Evolutionary conservation across 805 yeast genomes (phyloP), one percentile per base, ranked within the genome.

Genomic region (Wickerhamomyces queroliae): DNA sequence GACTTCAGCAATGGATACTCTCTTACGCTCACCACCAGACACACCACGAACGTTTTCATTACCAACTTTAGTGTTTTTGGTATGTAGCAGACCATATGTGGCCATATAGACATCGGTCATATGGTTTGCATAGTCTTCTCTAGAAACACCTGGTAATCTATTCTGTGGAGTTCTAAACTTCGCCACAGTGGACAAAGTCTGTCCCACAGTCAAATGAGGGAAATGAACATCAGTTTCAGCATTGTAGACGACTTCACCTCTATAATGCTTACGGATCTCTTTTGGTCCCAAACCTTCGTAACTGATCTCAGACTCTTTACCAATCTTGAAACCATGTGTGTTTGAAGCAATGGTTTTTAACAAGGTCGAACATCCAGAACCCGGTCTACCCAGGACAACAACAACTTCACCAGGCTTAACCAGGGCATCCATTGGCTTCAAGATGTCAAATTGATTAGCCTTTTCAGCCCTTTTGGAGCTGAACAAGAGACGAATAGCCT

Each of bases 281-380:
- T 57, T 38, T 22, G 72, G 74, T 3, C 72, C 47, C n/a, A 80
- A 54, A 10, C 85, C 84, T 49, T 71, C 75, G 56, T 74, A 80
- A 10, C 71, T 61, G 24, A 79, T 64, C 7, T 48, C 45, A 2
- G 83, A 68, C 24, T 67, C 70, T 30, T 58, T 42, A 28, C 66
- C 76, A 24, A 80, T 50, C 24, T 70, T 55, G 55, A 76, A 77
- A 44, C 86, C 86, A 52, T 75, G 73, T 7, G 83, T 76, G 39
- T 77, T 74, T 15, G 78, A 56, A 28, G 81, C 64, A 29, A 80
- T 65, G 5, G 83, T 72, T 50, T 80, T 80, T 50, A 81, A 63
- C 36, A 80, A 62, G 0, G 88, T 80, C 3, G 86, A 72, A 57
- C 88, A 81, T 47, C 89, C 88, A n/a, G 87, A 76, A 52, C 88